Evolutionary conservation across 2,329 filamentous ascomycete genomes (phyloP).

Genomic region (Neonectria neomacrospora): DNA sequence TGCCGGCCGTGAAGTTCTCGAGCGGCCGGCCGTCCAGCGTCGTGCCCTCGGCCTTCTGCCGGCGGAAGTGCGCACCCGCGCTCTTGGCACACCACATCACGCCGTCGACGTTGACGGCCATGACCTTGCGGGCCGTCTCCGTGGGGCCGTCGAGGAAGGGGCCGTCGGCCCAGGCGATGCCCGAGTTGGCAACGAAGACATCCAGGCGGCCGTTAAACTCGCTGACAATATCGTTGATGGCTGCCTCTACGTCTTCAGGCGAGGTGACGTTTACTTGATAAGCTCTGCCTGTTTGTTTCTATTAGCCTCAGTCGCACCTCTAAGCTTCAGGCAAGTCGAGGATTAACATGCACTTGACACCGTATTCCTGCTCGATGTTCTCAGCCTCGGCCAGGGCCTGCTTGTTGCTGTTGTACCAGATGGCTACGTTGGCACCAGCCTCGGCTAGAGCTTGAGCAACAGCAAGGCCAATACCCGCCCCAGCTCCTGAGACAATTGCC

Average conservation of each 20-base stretch:
- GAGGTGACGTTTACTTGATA: conserved; percentile 71
- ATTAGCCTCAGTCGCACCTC: conserved; percentile 16
- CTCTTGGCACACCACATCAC: conserved; percentile 81
- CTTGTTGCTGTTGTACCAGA: conserved; percentile 78
- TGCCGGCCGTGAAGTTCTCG: conserved; percentile 70
- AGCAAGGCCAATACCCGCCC: conserved; percentile 73
- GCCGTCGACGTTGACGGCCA: conserved; percentile 78
- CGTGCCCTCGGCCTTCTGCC: conserved; percentile 75
- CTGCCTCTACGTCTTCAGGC: conserved; percentile 61
- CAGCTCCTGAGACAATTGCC: conserved; percentile 75
- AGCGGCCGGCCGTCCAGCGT: conserved; percentile 70
- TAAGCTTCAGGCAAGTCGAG: too few species aligned
- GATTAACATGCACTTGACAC: conserved; percentile 70
- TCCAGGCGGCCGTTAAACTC: conserved; percentile 82
- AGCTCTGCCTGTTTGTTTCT: conserved; percentile 62
- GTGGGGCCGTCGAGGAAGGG: conserved; percentile 72
- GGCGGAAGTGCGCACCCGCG: conserved; percentile 75
- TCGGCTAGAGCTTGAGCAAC: conserved; percentile 74
- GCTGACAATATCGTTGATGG: conserved; percentile 63
- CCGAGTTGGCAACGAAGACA: conserved; percentile 82
- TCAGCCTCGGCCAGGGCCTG: conserved; percentile 70
- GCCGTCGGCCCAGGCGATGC: conserved; percentile 78
- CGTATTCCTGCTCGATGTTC: conserved; percentile 72
- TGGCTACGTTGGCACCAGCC: conserved; percentile 76
- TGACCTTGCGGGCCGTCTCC: conserved; percentile 73